A percentile compares a stretch with the other conserved stretches of the same genome.
These are phyloP conservation scores for Mesembryanthemum crystallinum DNA, from an alignment of 148 eudicot genomes.

Conservation along the genomic window DNA sequence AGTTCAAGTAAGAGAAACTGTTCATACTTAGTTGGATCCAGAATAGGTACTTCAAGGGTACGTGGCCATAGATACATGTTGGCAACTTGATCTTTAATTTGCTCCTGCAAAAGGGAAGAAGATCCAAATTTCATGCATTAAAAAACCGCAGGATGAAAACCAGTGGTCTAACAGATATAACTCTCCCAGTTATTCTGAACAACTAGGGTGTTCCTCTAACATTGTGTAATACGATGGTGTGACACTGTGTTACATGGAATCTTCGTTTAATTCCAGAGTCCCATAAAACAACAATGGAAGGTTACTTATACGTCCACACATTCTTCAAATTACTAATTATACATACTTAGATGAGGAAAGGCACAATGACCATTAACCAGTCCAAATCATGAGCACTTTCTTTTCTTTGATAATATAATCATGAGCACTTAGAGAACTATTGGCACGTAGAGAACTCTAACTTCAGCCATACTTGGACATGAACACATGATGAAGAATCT, in stretches of 20 bases:
- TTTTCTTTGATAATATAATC: too few species aligned
- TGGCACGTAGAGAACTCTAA: neutral
- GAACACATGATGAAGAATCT: neutral
- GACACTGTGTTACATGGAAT: neutral
- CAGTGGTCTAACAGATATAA: neutral
- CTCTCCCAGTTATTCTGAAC: neutral
- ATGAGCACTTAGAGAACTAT: too few species aligned
- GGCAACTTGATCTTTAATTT: slow-evolving; percentile 80
- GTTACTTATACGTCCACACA: neutral
- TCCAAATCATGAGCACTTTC: neutral
- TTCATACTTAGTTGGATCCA: slow-evolving; percentile 77
- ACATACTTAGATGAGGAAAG: neutral
- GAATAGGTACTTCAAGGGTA: slow-evolving; percentile 72
- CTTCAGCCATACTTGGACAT: neutral
- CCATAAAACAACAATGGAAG: neutral
- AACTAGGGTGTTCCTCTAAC: neutral
- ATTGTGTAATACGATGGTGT: neutral
- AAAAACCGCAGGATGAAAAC: neutral
- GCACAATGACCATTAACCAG: neutral
- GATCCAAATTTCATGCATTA: slow-evolving; percentile 1
- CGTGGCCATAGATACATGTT: slow-evolving; percentile 96
- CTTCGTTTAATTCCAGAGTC: neutral
- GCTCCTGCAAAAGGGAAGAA: slow-evolving; percentile 48
- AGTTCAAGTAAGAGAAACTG: neutral
- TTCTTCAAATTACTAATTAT: neutral